phyloP scores from a whole-genome alignment of 106 monocot genomes.

The Chionographis japonica region DNA sequence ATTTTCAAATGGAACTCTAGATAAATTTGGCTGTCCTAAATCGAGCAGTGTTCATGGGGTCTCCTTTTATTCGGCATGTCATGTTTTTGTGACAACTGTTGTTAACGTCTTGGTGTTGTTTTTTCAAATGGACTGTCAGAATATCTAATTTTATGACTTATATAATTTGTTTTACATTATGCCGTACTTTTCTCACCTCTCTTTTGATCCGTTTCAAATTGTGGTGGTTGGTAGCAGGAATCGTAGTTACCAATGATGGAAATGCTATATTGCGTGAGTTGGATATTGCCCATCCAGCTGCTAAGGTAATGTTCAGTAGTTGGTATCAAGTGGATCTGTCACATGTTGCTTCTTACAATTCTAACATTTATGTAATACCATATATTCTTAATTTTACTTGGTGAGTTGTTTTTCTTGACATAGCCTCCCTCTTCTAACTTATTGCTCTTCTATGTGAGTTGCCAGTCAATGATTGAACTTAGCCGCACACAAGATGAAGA shows the following conservation, averaged over 20 bases:
- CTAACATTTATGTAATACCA: conserved; percentile 6
- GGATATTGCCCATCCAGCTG: conserved; percentile 85
- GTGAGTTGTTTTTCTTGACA: neutral
- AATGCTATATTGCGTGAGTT: conserved; percentile 77
- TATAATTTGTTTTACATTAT: too few species aligned
- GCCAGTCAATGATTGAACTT: conserved; percentile 79
- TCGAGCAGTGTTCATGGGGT: too few species aligned
- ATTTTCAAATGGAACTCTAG: too few species aligned
- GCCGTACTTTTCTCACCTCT: neutral
- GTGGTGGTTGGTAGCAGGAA: conserved; percentile 34
- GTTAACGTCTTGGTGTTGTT: too few species aligned
- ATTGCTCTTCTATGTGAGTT: conserved; percentile 1
- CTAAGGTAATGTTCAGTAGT: conserved; percentile 38
- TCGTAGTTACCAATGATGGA: conserved; percentile 83
- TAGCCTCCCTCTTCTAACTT: neutral
- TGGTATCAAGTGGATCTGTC: too few species aligned
- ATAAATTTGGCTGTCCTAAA: too few species aligned
- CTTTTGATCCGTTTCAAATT: neutral
- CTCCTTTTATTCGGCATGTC: too few species aligned
- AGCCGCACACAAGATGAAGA: conserved; percentile 87
- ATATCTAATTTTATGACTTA: too few species aligned
- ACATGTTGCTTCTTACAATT: neutral
- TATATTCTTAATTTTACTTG: neutral
- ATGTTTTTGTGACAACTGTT: too few species aligned
- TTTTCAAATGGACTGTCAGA: too few species aligned